Evolutionary conservation across 306 rosid genomes (phyloP).

Genomic region (Vicia sativa): DNA sequence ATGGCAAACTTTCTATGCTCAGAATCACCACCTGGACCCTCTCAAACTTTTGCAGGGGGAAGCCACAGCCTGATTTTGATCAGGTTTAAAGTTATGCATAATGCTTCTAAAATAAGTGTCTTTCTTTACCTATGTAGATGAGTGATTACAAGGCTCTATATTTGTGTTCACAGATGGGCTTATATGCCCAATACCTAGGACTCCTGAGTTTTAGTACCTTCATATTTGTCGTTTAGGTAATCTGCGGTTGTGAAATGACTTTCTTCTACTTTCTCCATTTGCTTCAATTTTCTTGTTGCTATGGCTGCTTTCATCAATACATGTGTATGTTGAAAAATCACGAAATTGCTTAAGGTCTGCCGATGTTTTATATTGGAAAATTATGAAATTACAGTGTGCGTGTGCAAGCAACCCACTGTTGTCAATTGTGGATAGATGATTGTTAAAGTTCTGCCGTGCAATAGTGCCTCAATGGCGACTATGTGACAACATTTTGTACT

Average conservation of each 20-base stretch:
- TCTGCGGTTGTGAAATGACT: conserved; percentile 11
- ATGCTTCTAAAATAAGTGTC: not conserved
- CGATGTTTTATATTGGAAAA: not conserved
- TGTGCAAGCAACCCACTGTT: not conserved
- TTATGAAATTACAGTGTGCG: not conserved
- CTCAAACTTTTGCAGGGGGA: conserved; percentile 95
- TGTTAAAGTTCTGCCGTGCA: no score
- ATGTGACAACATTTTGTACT: no score
- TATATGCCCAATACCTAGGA: not conserved
- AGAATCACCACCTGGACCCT: conserved; percentile 97
- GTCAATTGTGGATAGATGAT: no score
- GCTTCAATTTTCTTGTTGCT: conserved; percentile 18
- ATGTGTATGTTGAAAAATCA: not conserved
- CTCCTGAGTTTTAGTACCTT: conserved; percentile 3
- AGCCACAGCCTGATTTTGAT: conserved; percentile 93
- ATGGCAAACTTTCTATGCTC: conserved; percentile 90
- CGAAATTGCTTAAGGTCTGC: not conserved
- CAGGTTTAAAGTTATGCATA: conserved; percentile 55
- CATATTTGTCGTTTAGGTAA: not conserved
- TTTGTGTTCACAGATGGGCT: not conserved
- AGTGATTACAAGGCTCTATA: not conserved
- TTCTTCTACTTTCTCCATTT: conserved; percentile 1
- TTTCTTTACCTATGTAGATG: not conserved
- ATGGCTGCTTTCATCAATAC: not conserved
- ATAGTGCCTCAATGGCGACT: no score